Percentiles rank a stretch among this genome's conserved stretches.
phyloP scores from a whole-genome alignment of 2,329 filamentous ascomycete species.

The Sordariomycetes sp. region DNA sequence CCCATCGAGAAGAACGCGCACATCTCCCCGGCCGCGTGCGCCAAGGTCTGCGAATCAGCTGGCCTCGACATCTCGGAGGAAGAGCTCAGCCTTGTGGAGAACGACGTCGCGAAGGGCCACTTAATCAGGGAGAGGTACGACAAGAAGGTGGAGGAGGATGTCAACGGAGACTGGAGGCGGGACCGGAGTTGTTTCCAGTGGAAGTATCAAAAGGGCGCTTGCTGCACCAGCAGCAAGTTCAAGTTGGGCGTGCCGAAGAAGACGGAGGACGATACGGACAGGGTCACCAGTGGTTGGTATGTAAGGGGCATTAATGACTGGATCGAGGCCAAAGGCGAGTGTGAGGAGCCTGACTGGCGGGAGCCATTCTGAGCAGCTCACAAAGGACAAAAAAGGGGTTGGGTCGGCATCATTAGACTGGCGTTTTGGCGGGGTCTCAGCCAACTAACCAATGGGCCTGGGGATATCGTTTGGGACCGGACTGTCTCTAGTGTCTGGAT shows the following conservation, averaged over 20 bases:
- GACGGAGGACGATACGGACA: constrained; percentile 18
- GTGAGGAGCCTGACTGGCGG: constrained; percentile 28
- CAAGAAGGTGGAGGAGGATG: constrained; percentile 6
- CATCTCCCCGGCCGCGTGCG: constrained; percentile 34
- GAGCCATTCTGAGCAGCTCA: constrained; percentile 14
- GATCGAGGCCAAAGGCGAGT: constrained; percentile 34
- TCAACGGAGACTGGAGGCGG: constrained; percentile 14
- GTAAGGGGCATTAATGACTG: constrained; percentile 36
- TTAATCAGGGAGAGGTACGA: constrained; percentile 17
- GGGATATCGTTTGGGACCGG: too few species aligned
- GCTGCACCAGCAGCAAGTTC: constrained; percentile 33
- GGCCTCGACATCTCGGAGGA: constrained; percentile 24
- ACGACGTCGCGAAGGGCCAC: constrained; percentile 15
- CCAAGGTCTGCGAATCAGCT: constrained; percentile 35
- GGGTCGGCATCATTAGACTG: too few species aligned
- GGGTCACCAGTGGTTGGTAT: constrained; percentile 35
- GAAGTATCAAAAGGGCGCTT: constrained; percentile 32
- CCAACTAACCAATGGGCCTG: too few species aligned
- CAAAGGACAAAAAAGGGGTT: too few species aligned
- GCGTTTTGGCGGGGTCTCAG: too few species aligned
- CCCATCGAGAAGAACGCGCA: constrained; percentile 34
- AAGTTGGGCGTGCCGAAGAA: constrained; percentile 29
- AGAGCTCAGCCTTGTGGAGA: constrained; percentile 18
- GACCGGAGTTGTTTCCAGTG: constrained; percentile 35
- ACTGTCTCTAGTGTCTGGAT: too few species aligned